phyloP scores from a whole-genome alignment of 2,329 filamentous ascomycete genomes.

The Alternaria burnsii region DNA sequence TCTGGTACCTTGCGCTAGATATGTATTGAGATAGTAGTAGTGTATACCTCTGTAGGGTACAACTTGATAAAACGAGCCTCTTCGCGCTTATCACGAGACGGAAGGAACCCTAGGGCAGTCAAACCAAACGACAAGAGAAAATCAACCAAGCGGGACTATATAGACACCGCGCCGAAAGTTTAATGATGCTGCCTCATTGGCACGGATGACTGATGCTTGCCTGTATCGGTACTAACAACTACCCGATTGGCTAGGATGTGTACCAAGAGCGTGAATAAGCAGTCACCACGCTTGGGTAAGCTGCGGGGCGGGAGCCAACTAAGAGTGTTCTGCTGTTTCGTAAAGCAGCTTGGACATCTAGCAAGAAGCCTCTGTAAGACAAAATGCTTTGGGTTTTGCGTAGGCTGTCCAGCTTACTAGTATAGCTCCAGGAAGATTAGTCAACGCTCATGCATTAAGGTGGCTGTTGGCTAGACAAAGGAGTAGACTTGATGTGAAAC shows the following conservation, averaged over 20 bases:
- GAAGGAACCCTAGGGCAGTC: not conserved
- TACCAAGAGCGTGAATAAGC: constrained; percentile 17
- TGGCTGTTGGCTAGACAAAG: not conserved
- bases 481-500: not conserved
- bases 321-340: not conserved
- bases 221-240: not conserved
- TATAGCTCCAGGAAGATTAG: not conserved
- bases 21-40: not conserved
- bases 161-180: not conserved
- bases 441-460: not conserved
- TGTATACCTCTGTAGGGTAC: not conserved
- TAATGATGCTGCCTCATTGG: not conserved
- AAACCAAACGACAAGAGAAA: not conserved
- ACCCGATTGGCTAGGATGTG: constrained; percentile 10
- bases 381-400: not conserved
- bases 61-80: not conserved
- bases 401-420: not conserved
- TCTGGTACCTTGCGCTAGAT: not conserved
- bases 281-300: constrained; percentile 6
- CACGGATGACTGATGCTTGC: constrained; percentile 7
- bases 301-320: constrained; percentile 6
- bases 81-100: not conserved
- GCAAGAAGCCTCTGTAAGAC: not conserved
- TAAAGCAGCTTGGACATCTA: not conserved
- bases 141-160: not conserved